Evolutionary conservation across 1,139 yeast species (phyloP), one percentile per base, ranked within the genome.

Genomic region (Groenewaldozyma sp.): DNA sequence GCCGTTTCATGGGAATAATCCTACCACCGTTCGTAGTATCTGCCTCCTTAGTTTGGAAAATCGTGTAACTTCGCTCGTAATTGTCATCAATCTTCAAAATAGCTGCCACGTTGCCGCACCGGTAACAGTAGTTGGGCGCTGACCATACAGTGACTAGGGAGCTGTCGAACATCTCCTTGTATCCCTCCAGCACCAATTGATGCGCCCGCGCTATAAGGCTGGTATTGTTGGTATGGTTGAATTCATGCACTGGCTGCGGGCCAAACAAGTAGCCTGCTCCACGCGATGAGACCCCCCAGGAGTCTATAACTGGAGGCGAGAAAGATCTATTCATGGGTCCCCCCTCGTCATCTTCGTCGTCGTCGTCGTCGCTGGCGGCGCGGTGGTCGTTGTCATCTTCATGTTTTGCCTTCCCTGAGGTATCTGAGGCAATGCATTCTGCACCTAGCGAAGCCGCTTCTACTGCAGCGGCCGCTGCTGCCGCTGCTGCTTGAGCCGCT

Each of bases 201-300:
- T 91, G 98, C 2, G 98, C 98, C 54, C 98, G 75, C 3, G 97
- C 96, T 47, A 91, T 86, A 53, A 91, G 70, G 43, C 87, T 78
- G 39, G 94, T 74, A 51, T 82, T 79, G 62, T 91, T 91, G 9
- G 64, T 65, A 48, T 82, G 83, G 49, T 83, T 73, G 58, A 91
- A 91, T 51, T 74, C 77, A 47, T 78, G 75, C 19, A 86, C 94
- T 48, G 91, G 94, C 54, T 78, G 68, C 63, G 79, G 73, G 52
- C 97, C 84, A 71, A 91, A 78, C 57, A 93, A 69, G 72, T 82
- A 91, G 42, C 98, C 98, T 28, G 98, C 98, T 51, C 98, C 98
- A 62, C 98, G 76, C 47, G 98, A 96, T 37, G 95, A 83, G 45
- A 91, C 77, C 17, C 95, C 94, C 97, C 97, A 91, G 36, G 58